Evolutionary conservation across 176 grass and related monocot species (phyloP), one percentile per base, ranked within the genome.

Genomic region (Oryza glaberrima): DNA sequence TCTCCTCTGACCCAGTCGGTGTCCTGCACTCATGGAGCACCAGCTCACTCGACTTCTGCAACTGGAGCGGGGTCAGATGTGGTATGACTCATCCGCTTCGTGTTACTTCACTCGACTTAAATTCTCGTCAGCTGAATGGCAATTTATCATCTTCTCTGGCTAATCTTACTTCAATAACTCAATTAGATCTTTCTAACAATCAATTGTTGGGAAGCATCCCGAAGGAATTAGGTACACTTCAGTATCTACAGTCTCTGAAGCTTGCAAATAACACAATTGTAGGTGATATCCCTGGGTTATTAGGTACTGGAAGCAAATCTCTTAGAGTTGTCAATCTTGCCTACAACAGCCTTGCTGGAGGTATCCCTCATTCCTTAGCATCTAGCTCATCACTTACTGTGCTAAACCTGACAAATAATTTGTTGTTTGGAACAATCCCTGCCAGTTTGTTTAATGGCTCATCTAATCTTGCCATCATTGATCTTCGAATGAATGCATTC

Each of bases 161-260:
- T 23, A 92, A 86, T 20, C 75, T 92, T 73, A 86, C 86, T 7
- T 92, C 81, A 4, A 25, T 92, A 67, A 6, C 2, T 13, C 38
- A 0, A 8, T 1, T 92, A 44, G 68, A 89, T 69, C 75, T 92
- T 46, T 22, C 51, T 23, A 64, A 2, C 3, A 91, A 91, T 73
- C 30, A 3, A 11, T 36, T 91, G 0, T 34, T 0, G 13, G 81
- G 89, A 11, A 0, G 0, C 23, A 66, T 83, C 1, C 81, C 70
- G 3, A 1, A 65, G 8, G 69, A 43, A 10, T 19, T 86, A 7
- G 69, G 58, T 9, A 64, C 17, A 4, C 76, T 86, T 23, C 4
- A 16, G 3, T 12, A 38, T 11, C 67, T 86, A 3, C 40, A 48
- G 0, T 9, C 0, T 19, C 32, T 86, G 15, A 4, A 36, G 11